Conservation (phyloP, 176 grass and related monocot species). For the Rhynchospora pubera region DNA sequence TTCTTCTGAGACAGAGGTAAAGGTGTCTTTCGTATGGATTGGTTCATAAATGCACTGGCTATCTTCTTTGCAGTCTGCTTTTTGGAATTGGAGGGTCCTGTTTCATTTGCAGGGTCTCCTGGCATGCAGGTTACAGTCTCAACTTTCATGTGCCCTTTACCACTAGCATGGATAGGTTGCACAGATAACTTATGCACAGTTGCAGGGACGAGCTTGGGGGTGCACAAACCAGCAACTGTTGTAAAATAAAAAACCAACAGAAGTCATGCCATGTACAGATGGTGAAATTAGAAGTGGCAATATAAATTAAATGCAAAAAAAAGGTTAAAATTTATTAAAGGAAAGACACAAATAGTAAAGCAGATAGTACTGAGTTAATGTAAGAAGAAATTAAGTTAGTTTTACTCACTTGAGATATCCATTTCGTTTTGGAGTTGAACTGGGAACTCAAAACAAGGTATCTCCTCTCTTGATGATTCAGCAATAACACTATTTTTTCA, state of each 20-base stretch:
- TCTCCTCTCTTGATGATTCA: conserved; percentile 14
- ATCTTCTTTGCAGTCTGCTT: conserved; percentile 21
- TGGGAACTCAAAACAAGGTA: conserved; percentile 38
- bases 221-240: conserved; percentile 35
- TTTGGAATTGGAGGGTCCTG: conserved; percentile 2
- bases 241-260: neutral
- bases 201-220: conserved; percentile 21
- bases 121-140: conserved; percentile 10
- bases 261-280: neutral
- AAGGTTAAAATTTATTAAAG: neutral
- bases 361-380: neutral
- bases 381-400: neutral
- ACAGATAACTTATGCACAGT: conserved; percentile 5
- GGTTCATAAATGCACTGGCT: conserved; percentile 15
- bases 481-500: conserved; percentile 12
- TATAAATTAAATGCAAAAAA: neutral
- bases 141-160: neutral
- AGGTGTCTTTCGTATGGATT: conserved; percentile 22
- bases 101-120: conserved; percentile 22
- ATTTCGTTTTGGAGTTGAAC: conserved; percentile 17
- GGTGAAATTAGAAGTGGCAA: neutral
- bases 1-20: conserved; percentile 24
- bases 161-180: neutral
- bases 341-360: neutral
- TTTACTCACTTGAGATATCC: conserved; percentile 13